These are phyloP conservation scores for Cryptosporidium meleagridis DNA, from an alignment of 169 alveolate species.

Conservation along the genomic window DNA sequence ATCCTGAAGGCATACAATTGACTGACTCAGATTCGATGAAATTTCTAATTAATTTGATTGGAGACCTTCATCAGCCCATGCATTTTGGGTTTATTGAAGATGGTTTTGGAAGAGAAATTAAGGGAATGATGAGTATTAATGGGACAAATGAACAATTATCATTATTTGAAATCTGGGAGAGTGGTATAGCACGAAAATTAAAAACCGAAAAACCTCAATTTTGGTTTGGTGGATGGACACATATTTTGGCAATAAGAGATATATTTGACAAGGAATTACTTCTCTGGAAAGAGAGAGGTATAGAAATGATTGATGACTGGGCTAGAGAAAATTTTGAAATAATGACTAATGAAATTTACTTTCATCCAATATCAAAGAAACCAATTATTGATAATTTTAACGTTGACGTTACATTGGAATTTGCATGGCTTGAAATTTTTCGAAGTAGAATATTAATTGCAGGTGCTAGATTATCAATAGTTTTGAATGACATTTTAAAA, in stretches of 20 bases:
- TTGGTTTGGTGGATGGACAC: conserved; percentile 91
- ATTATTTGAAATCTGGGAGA: conserved; percentile 71
- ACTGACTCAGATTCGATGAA: conserved; percentile 84
- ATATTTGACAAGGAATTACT: conserved; percentile 78
- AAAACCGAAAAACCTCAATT: conserved; percentile 75
- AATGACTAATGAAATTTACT: conserved; percentile 77
- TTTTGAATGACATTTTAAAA: conserved; percentile 82
- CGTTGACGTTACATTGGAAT: conserved; percentile 67
- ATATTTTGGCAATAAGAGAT: conserved; percentile 82
- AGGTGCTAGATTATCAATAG: conserved; percentile 86
- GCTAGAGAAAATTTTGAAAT: conserved; percentile 82
- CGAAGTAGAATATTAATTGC: conserved; percentile 84
- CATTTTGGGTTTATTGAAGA: conserved; percentile 79
- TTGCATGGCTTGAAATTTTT: conserved; percentile 79
- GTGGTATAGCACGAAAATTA: conserved; percentile 46
- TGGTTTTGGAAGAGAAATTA: conserved; percentile 73
- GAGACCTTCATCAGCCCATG: conserved; percentile 87
- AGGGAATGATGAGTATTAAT: conserved; percentile 40
- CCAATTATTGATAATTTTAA: conserved; percentile 35
- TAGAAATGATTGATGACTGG: conserved; percentile 84
- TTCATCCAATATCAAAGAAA: conserved; percentile 73
- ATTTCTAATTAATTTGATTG: conserved; percentile 82
- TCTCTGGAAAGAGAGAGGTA: conserved; percentile 78
- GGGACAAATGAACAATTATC: conserved; percentile 56
- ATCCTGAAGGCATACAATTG: conserved; percentile 83